Percentiles rank a stretch among this genome's conserved stretches.
These are phyloP conservation scores for Rauvolfia tetraphylla DNA, from an alignment of 257 asterid genomes.

Conservation along the genomic window DNA sequence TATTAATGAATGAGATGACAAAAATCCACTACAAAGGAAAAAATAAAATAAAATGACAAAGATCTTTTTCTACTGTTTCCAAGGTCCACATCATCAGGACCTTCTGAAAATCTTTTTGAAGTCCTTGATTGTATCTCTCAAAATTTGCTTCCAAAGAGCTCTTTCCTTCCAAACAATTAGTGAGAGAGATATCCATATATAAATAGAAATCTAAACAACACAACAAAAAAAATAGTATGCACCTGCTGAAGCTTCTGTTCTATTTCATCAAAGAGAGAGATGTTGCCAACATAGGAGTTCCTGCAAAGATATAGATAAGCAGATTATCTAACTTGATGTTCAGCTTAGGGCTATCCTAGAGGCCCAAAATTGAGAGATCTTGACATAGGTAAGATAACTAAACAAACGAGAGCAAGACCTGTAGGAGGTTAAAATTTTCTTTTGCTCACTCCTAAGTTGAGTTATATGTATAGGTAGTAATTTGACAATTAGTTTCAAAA, in stretches of 20 bases:
- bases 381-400: neutral
- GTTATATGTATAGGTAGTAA: neutral
- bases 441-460: neutral
- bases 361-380: neutral
- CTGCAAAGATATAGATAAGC: constrained; percentile 34
- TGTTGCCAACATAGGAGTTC: constrained; percentile 74
- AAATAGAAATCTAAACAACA: neutral
- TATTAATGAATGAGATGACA: neutral
- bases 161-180: neutral
- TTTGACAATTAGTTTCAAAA: neutral
- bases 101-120: neutral
- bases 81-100: neutral
- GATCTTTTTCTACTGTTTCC: neutral
- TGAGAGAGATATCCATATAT: neutral
- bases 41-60: too few relatives aligned
- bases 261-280: constrained; percentile 65
- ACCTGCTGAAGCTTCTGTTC: constrained; percentile 82
- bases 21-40: neutral
- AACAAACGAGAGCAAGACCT: neutral
- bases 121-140: neutral
- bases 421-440: neutral
- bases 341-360: neutral
- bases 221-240: constrained; percentile 21
- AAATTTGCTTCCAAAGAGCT: neutral
- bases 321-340: neutral